Evolutionary conservation across 768 basidiomycete species (phyloP), one percentile per base, ranked within the genome.

Genomic region (Cystofilobasidium macerans): DNA sequence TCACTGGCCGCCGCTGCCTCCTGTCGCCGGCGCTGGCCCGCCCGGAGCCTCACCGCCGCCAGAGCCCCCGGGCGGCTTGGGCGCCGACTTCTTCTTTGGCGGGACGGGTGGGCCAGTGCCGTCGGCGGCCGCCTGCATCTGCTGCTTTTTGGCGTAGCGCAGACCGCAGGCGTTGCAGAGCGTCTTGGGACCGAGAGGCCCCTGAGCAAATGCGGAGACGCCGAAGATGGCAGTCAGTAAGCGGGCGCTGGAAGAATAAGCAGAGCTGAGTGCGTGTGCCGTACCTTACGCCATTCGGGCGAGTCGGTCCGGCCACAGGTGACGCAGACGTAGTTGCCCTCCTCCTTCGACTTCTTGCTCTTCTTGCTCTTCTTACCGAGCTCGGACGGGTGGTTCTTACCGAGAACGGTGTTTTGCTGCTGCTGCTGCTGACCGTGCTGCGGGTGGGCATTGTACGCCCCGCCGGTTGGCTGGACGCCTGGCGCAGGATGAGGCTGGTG

Each of bases 301-400:
- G 90, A 93, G 76, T 92, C 89, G 1, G 93, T 97, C 67, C 90
- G 81, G 22, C 95, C 95, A 71, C 94, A 99, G 18, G 86, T 90
- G 36, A 88, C 81, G 72, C 92, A 97, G 14, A 93, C 89, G 73
- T 90, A 83, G 72, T 87, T 86, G 63, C 73, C 74, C 12, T 88
- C 87, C 4, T 77, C 73, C 24, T 71, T 70, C 18, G 57, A 53
- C 61, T 67, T 70, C 56, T 70, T 70, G 11, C 58, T 36, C 64
- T 71, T 71, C 57, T 69, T 70, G 24, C 47, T 38, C 42, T 54
- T 54, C 51, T 54, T 54, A 11, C 51, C 51, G 51, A 54, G 51
- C 51, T 54, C 51, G 28, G 51, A 58, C 8, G 33, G 38, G 20
- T 51, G 43, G 28, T 47, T 36, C 62, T 53, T 40, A 24, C 28